Evolutionary conservation across 2,329 filamentous ascomycete genomes (phyloP).

Genomic region (Talaromyces sp.): DNA sequence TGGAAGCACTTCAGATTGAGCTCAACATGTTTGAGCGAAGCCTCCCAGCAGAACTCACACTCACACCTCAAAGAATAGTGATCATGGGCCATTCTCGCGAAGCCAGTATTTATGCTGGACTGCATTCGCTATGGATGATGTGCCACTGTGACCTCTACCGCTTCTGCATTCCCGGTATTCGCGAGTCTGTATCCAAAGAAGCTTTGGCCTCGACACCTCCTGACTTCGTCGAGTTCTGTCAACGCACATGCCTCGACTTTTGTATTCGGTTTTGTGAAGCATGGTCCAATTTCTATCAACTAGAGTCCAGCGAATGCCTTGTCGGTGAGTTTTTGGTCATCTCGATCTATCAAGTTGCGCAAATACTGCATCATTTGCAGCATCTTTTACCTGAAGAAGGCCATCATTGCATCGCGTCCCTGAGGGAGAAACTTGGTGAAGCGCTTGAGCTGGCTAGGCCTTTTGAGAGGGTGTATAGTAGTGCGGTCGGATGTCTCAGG

Average conservation of each 20-base stretch:
- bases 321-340: not conserved
- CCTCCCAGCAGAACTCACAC: not conserved
- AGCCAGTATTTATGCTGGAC: not conserved
- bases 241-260: not conserved
- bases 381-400: not conserved
- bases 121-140: not conserved
- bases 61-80: not conserved
- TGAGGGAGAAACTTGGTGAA: not conserved
- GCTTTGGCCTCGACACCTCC: not conserved
- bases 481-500: not conserved
- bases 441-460: not conserved
- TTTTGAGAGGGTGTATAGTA: not conserved
- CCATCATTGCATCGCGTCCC: not conserved
- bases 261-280: not conserved
- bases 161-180: not conserved
- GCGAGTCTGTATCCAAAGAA: not conserved
- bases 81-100: not conserved
- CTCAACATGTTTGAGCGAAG: not conserved
- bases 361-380: not conserved
- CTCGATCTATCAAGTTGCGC: not conserved
- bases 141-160: not conserved
- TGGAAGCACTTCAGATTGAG: not conserved
- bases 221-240: not conserved
- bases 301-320: not conserved
- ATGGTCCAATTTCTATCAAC: not conserved